A percentile compares a stretch with the other conserved stretches of the same genome.
Conservation (phyloP, 1,139 yeast genomes). For the Pichia sp. region DNA sequence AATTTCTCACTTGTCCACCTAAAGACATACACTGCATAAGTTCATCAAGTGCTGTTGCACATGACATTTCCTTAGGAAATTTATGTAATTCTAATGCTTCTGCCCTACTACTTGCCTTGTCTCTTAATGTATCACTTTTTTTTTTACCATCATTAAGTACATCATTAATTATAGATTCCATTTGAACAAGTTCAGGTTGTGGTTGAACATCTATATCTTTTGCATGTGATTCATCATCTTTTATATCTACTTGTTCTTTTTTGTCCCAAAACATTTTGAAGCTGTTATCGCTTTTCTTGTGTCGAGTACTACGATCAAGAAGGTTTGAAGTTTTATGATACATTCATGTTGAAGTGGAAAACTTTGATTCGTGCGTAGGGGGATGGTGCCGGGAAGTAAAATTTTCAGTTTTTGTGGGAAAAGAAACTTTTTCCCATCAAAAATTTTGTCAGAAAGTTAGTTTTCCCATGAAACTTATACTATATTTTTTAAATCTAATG, state of each 20-base stretch:
- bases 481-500: not conserved
- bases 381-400: not conserved
- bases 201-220: slow-evolving; percentile 5
- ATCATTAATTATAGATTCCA: slow-evolving; percentile 14
- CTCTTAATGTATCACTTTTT: slow-evolving; percentile 18
- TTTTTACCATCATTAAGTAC: slow-evolving; percentile 11
- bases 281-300: too few species aligned
- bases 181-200: slow-evolving; percentile 6
- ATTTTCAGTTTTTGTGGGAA: not conserved
- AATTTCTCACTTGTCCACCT: slow-evolving; percentile 81
- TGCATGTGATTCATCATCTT: slow-evolving; percentile 1
- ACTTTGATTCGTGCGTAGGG: not conserved
- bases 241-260: slow-evolving; percentile 5
- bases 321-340: not conserved
- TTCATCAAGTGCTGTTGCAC: slow-evolving; percentile 82
- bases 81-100: slow-evolving; percentile 21
- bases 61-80: slow-evolving; percentile 48
- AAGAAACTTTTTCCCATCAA: not conserved
- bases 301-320: not conserved
- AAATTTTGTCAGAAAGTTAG: too few species aligned
- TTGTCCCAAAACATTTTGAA: slow-evolving; percentile 19
- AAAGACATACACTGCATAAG: slow-evolving; percentile 77
- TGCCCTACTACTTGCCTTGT: slow-evolving; percentile 24
- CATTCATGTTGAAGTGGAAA: not conserved
- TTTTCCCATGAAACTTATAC: not conserved